A percentile compares a stretch with the other conserved stretches of the same genome.
phyloP scores from a whole-genome alignment of 2,329 filamentous ascomycete genomes.

The Alternaria brassicicola region DNA sequence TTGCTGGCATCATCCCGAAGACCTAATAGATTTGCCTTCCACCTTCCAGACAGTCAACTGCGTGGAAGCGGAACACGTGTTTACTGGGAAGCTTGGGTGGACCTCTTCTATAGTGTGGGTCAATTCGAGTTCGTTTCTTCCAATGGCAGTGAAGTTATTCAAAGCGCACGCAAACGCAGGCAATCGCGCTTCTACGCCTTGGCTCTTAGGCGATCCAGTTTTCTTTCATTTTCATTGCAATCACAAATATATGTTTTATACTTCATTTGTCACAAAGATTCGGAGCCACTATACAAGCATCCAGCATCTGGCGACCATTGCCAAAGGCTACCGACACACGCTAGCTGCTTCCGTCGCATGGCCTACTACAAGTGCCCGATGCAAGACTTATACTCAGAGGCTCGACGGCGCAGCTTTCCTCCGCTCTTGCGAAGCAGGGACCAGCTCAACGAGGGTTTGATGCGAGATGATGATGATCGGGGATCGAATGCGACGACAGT shows the following conservation, averaged over 20 bases:
- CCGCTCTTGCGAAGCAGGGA: constrained; percentile 18
- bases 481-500: constrained; percentile 31
- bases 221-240: neutral
- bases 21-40: neutral
- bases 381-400: constrained; percentile 23
- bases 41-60: neutral
- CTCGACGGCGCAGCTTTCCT: constrained; percentile 21
- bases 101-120: neutral
- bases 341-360: constrained; percentile 17
- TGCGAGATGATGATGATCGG: constrained; percentile 24
- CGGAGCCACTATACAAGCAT: neutral
- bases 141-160: neutral
- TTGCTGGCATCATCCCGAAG: neutral
- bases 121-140: neutral
- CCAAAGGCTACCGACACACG: neutral
- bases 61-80: neutral
- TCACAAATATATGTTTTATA: neutral
- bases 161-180: neutral
- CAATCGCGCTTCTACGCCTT: neutral
- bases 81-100: neutral
- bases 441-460: constrained; percentile 27
- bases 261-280: neutral
- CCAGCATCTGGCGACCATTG: neutral
- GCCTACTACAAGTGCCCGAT: constrained; percentile 33
- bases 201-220: neutral